Evolutionary conservation across 345 rosid genomes (phyloP), one percentile per base, ranked within the genome.

Genomic region (Citrus sp.): DNA sequence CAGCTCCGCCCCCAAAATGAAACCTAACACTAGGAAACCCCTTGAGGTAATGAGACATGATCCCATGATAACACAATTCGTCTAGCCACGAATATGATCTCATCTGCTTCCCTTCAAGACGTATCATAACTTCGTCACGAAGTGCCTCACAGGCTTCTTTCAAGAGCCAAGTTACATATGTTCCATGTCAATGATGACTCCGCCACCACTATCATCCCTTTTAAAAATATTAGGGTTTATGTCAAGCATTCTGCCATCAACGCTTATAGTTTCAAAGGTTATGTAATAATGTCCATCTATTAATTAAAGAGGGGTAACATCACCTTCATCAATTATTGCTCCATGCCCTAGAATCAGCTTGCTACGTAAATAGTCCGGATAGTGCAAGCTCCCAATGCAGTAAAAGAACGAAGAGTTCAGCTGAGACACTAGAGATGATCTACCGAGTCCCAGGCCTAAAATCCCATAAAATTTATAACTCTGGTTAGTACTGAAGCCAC

Each of bases 361-460:
- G 46, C 83, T 89, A 65, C 61, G 87, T 24, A 55, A 27, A 42
- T 85, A 88, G 71, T 72, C 16, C 14, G 81, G 85, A 69, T 91
- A 87, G n/a, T 49, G 49, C 67, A 84, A 27, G 32, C 78, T 84
- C 21, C 91, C 49, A 12, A 12, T 12, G 16, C 16, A 42, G 4
- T 42, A 42, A 42, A 92, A 91, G 76, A 90, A 88, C 34, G 75
- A 84, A 5, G 83, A 84, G 14, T 89, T 92, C 9, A 90, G 70
- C 70, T 85, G 85, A 30, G 82, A 75, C 2, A 85, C 85, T 18
- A 87, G 24, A 0, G 95, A 91, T 37, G 14, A 42, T 42, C 49
- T 75, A 60, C 72, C 78, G 35, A 77, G 70, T 61, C 92, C 90
- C 82, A 86, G 81, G 10, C 91, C 90, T 35, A 90, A 69, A 14